A percentile compares a stretch with the other conserved stretches of the same genome.
These are phyloP conservation scores for Aspergillus cristatus DNA, from an alignment of 495 filamentous ascomycete species.

Conservation along the genomic window DNA sequence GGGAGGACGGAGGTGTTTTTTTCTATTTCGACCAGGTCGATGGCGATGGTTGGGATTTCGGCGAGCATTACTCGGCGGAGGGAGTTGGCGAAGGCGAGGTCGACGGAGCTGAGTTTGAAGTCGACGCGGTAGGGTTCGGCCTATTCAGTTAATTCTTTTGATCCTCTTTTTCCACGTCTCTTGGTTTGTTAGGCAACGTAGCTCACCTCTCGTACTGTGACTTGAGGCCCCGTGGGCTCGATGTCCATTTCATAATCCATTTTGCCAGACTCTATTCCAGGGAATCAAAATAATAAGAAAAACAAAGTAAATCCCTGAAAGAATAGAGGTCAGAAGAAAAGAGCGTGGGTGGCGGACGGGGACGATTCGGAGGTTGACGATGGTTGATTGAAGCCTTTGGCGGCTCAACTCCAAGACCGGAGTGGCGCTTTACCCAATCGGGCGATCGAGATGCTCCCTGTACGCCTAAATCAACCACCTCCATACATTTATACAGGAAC, in stretches of 20 bases:
- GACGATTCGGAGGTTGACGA: too few species aligned
- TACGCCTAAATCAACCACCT: too few species aligned
- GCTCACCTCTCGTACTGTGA: constrained; percentile 61
- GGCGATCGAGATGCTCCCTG: constrained; percentile 5
- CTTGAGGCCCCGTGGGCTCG: constrained; percentile 56
- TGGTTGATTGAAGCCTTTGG: not conserved
- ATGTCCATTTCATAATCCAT: constrained; percentile 68
- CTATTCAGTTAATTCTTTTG: constrained; percentile 29
- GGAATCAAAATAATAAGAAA: constrained; percentile 3
- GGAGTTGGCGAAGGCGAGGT: constrained; percentile 88
- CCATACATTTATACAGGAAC: too few species aligned
- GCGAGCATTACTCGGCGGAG: constrained; percentile 86
- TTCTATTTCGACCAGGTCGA: constrained; percentile 89
- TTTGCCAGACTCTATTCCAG: constrained; percentile 2
- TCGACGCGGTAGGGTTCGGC: constrained; percentile 62
- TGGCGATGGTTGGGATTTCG: constrained; percentile 90
- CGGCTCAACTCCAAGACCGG: not conserved
- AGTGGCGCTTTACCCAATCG: constrained; percentile 27
- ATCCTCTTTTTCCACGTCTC: constrained; percentile 3
- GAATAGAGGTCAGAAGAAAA: not conserved
- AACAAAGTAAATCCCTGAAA: not conserved
- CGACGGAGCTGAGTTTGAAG: constrained; percentile 70
- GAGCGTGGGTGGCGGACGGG: constrained; percentile 1
- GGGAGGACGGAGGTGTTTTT: constrained; percentile 88
- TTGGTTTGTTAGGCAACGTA: not conserved